Conservation (phyloP, 1,139 yeast species). For the Hanseniaspora gamundiae region DNA sequence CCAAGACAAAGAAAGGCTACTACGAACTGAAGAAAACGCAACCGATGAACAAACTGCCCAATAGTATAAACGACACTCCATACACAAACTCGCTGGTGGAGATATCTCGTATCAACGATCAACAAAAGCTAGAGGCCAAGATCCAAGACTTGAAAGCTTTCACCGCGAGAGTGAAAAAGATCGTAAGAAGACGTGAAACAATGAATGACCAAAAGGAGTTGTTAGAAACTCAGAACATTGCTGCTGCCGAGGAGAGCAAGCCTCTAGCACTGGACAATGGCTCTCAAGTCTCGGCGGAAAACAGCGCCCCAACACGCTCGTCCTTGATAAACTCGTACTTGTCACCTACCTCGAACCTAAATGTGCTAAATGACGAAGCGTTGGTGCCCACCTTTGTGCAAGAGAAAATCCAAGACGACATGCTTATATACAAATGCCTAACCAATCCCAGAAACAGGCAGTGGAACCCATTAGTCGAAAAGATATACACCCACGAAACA, state of each 20-base stretch:
- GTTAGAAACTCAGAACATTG: constrained; percentile 6
- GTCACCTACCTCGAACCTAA: constrained; percentile 1
- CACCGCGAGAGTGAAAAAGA: constrained; percentile 23
- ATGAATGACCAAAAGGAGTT: constrained; percentile 6
- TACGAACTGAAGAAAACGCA: not conserved
- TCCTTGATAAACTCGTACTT: constrained; percentile 1
- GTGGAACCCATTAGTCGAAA: constrained; percentile 44
- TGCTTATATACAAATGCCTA: constrained; percentile 34
- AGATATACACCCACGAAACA: constrained; percentile 28
- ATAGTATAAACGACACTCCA: not conserved
- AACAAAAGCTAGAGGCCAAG: constrained; percentile 25
- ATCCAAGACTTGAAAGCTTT: constrained; percentile 32
- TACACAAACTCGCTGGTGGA: not conserved
- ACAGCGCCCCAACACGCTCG: not conserved
- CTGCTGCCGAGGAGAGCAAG: constrained; percentile 2
- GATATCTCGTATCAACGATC: constrained; percentile 6
- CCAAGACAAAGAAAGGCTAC: too few species aligned
- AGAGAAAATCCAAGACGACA: constrained; percentile 33
- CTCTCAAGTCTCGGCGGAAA: constrained; percentile 1
- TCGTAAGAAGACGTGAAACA: constrained; percentile 15
- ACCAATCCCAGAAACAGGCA: constrained; percentile 33
- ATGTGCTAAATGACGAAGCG: constrained; percentile 8
- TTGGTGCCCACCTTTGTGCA: constrained; percentile 35
- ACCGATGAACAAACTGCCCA: not conserved
- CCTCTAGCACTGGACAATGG: not conserved